Evolutionary conservation across 805 yeast species (phyloP).

Genomic region (Aciculoconidium aculeatum): DNA sequence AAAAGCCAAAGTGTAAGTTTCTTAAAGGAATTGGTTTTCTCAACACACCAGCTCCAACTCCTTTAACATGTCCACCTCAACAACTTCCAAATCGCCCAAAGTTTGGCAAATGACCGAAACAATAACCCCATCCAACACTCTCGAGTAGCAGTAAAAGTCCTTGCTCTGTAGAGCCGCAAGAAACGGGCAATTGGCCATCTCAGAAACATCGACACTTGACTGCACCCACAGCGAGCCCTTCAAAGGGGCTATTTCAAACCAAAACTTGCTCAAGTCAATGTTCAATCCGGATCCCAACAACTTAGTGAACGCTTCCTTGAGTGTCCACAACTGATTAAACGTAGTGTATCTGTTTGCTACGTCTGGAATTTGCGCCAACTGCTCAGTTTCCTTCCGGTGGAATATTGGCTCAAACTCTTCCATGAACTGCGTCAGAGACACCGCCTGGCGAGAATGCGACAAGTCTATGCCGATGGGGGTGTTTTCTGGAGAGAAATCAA

Average conservation of each 20-base stretch:
- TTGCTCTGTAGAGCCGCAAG: constrained; percentile 1
- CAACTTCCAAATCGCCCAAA: too few species aligned
- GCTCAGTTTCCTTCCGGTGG: constrained; percentile 25
- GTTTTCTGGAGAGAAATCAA: constrained; percentile 21
- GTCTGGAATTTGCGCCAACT: constrained; percentile 18
- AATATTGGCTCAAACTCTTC: constrained; percentile 40
- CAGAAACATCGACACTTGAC: constrained; percentile 3
- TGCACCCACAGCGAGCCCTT: constrained; percentile 1
- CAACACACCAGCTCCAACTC: too few species aligned
- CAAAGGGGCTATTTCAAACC: constrained; percentile 3
- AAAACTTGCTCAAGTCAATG: constrained; percentile 8
- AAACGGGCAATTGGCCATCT: constrained; percentile 5
- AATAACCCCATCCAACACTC: too few species aligned
- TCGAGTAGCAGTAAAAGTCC: constrained; percentile 6
- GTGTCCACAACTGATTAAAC: constrained; percentile 67
- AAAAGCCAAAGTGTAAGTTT: too few species aligned
- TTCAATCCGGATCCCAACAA: constrained; percentile 54
- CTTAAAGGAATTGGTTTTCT: too few species aligned
- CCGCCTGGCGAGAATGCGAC: constrained; percentile 28
- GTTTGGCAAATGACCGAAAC: too few species aligned
- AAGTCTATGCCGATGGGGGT: constrained; percentile 32
- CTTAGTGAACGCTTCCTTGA: constrained; percentile 74
- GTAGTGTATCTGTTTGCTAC: constrained; percentile 16
- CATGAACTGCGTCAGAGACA: constrained; percentile 22
- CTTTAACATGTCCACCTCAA: too few species aligned